Conservation (phyloP, 2,329 filamentous ascomycete species). For the Neophaeococcomyces mojaviensis region DNA sequence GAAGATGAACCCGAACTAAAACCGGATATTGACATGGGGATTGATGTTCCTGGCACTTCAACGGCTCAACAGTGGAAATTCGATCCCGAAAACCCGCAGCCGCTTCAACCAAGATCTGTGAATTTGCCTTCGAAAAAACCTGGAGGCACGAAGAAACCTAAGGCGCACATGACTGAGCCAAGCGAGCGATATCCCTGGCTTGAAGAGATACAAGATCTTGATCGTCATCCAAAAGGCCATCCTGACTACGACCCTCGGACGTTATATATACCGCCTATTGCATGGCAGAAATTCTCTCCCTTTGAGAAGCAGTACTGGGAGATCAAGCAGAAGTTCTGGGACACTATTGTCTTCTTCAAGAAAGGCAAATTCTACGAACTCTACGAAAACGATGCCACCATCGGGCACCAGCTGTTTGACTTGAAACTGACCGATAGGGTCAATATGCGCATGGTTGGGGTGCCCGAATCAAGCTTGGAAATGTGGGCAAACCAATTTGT, state of each 20-base stretch:
- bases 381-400: constrained; percentile 94
- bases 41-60: constrained; percentile 54
- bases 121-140: constrained; percentile 31
- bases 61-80: constrained; percentile 78
- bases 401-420: constrained; percentile 94
- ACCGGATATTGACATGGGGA: constrained; percentile 47
- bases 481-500: constrained; percentile 98
- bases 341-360: constrained; percentile 98
- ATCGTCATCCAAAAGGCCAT: constrained; percentile 67
- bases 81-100: constrained; percentile 52
- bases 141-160: constrained; percentile 42
- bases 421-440: constrained; percentile 95
- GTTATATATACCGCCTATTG: constrained; percentile 76
- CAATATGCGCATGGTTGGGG: constrained; percentile 99
- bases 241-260: constrained; percentile 87
- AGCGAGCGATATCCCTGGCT: constrained; percentile 87
- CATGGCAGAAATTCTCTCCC: constrained; percentile 76
- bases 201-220: constrained; percentile 74
- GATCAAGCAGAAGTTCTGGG: constrained; percentile 96
- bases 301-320: constrained; percentile 99
- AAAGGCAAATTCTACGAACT: constrained; percentile 99
- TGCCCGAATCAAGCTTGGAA: constrained; percentile 89
- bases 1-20: constrained; percentile 31
- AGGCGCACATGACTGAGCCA: constrained; percentile 73
- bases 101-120: constrained; percentile 41